phyloP scores from a whole-genome alignment of 495 filamentous ascomycete genomes.

The Pseudevernia furfuracea region DNA sequence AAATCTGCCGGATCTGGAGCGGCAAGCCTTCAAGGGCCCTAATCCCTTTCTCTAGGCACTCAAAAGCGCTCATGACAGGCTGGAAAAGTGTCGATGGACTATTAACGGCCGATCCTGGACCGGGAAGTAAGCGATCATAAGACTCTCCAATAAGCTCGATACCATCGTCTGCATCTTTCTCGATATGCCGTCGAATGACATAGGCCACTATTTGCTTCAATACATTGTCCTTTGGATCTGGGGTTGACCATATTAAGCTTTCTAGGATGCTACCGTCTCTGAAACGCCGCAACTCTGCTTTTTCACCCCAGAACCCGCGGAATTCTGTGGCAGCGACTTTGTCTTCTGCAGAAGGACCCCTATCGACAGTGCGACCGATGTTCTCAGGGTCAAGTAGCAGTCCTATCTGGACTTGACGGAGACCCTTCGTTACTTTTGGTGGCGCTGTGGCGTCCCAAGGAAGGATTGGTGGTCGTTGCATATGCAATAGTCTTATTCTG shows the following conservation, averaged over 20 bases:
- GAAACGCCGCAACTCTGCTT: constrained; percentile 48
- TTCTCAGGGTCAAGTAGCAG: constrained; percentile 65
- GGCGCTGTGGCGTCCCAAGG: constrained; percentile 34
- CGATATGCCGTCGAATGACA: constrained; percentile 59
- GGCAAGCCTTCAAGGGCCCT: constrained; percentile 71
- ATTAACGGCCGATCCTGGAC: constrained; percentile 33
- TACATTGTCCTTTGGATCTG: constrained; percentile 53
- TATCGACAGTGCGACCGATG: constrained; percentile 66
- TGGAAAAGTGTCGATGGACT: constrained; percentile 46
- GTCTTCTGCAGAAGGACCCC: constrained; percentile 75
- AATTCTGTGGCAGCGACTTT: constrained; percentile 45
- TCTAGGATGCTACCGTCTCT: constrained; percentile 50
- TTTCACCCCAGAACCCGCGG: constrained; percentile 47
- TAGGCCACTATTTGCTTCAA: constrained; percentile 73
- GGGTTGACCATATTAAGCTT: constrained; percentile 70
- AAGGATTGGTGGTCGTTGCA: constrained; percentile 36
- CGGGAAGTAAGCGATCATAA: constrained; percentile 48
- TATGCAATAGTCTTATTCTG: constrained; percentile 57
- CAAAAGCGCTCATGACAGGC: constrained; percentile 53
- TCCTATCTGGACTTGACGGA: constrained; percentile 46
- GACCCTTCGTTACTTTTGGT: constrained; percentile 17
- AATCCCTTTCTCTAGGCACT: constrained; percentile 62
- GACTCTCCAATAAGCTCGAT: constrained; percentile 55
- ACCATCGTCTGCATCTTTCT: constrained; percentile 40
- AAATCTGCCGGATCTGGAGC: constrained; percentile 68